phyloP scores from a whole-genome alignment of 768 basidiomycete species.

The Termitomyces sp. region DNA sequence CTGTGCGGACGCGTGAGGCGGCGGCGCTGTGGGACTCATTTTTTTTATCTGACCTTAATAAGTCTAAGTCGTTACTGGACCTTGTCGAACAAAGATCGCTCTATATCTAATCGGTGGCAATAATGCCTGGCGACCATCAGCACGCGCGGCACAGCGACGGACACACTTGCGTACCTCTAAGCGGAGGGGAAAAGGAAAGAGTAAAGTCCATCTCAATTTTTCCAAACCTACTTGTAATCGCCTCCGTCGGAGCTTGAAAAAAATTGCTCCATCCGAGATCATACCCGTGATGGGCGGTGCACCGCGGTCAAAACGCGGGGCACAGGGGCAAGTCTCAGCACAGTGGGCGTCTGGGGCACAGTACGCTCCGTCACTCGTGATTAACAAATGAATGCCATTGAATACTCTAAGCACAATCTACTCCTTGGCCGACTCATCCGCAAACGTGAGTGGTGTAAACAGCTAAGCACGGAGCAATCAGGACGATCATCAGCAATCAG shows the following conservation, averaged over 20 bases:
- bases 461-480: slow-evolving; percentile 28
- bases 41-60: slow-evolving; percentile 30
- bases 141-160: slow-evolving; percentile 1
- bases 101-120: slow-evolving; percentile 42
- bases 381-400: not conserved
- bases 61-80: slow-evolving; percentile 39
- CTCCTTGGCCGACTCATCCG: slow-evolving; percentile 30
- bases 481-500: slow-evolving; percentile 12
- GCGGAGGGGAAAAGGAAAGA: slow-evolving; percentile 27
- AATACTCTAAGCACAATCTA: slow-evolving; percentile 13
- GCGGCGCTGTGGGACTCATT: not conserved
- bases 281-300: slow-evolving; percentile 16
- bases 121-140: slow-evolving; percentile 24
- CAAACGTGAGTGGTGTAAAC: slow-evolving; percentile 46
- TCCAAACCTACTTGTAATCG: slow-evolving; percentile 25
- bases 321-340: not conserved
- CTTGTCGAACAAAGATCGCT: slow-evolving; percentile 59
- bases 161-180: slow-evolving; percentile 33
- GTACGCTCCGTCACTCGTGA: not conserved
- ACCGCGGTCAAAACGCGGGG: slow-evolving; percentile 10
- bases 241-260: slow-evolving; percentile 36
- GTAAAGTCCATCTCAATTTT: slow-evolving; percentile 21
- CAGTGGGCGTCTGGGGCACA: not conserved
- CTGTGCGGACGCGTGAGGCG: too few relatives aligned
- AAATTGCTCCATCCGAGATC: slow-evolving; percentile 24